Percentiles rank a stretch among this genome's conserved stretches.
phyloP scores from a whole-genome alignment of 495 filamentous ascomycete genomes.

The Talaromyces thailandensis region DNA sequence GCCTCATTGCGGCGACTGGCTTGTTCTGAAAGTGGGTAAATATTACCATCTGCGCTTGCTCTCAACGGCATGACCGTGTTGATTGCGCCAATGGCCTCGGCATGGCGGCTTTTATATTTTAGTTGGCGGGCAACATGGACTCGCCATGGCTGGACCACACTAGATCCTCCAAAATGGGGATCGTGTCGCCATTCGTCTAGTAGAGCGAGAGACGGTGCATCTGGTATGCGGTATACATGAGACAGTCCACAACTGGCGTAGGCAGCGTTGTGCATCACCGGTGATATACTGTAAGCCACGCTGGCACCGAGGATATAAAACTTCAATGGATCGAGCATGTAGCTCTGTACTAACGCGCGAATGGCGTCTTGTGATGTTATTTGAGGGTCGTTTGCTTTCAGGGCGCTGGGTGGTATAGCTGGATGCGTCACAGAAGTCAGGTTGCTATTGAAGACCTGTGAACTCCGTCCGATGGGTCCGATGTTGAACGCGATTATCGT shows the following conservation, averaged over 20 bases:
- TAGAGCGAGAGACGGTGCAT: conserved; percentile 53
- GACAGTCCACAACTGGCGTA: conserved; percentile 63
- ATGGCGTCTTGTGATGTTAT: conserved; percentile 52
- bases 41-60: conserved; percentile 48
- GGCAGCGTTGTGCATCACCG: conserved; percentile 72
- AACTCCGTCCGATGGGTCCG: conserved; percentile 57
- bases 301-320: conserved; percentile 69
- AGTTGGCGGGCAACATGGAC: conserved; percentile 60
- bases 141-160: conserved; percentile 68
- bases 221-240: conserved; percentile 59
- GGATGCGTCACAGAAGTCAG: conserved; percentile 63
- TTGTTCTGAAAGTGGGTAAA: conserved; percentile 54
- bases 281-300: conserved; percentile 67
- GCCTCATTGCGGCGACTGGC: conserved; percentile 57
- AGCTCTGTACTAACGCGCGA: conserved; percentile 42
- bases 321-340: conserved; percentile 54
- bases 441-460: conserved; percentile 57
- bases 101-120: conserved; percentile 63
- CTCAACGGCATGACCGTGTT: conserved; percentile 75
- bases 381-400: conserved; percentile 27
- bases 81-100: conserved; percentile 70
- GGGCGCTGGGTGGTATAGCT: conserved; percentile 34
- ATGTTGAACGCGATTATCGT: conserved; percentile 66
- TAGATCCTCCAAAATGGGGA: conserved; percentile 63
- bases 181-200: conserved; percentile 54